Evolutionary conservation across 2,329 filamentous ascomycete genomes (phyloP).

Genomic region (Periglandula ipomoeae): DNA sequence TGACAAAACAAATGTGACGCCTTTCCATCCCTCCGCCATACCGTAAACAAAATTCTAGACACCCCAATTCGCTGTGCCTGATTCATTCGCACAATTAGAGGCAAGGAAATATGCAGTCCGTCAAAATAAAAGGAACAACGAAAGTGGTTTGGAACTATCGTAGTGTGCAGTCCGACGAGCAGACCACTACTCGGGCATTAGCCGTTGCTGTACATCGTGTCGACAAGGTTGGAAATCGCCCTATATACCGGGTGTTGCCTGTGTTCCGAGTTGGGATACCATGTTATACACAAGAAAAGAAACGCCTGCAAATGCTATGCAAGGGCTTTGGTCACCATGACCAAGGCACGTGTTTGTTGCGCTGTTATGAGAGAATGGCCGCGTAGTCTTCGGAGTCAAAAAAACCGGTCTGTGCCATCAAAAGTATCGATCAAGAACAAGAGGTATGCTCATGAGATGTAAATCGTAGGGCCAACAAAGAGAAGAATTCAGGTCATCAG

Average conservation of each 20-base stretch:
- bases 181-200: background rate
- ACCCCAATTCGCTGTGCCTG: constrained; percentile 15
- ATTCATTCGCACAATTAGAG: background rate
- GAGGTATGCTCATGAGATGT: background rate
- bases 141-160: background rate
- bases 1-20: background rate
- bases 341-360: background rate
- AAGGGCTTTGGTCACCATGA: background rate
- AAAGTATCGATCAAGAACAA: background rate
- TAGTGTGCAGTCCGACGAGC: background rate
- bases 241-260: background rate
- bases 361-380: background rate
- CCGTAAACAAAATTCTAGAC: background rate
- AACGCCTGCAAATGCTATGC: constrained; percentile 8
- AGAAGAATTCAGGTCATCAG: constrained; percentile 29
- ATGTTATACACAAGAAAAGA: constrained; percentile 1
- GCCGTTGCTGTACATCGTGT: background rate
- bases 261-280: background rate
- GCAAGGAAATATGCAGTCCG: background rate
- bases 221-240: background rate
- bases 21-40: background rate
- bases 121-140: background rate
- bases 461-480: background rate
- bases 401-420: background rate
- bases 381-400: too few relatives aligned